Base-by-base conservation (phyloP, 805 yeast species). In the Zygoascus ofunaensis region DNA sequence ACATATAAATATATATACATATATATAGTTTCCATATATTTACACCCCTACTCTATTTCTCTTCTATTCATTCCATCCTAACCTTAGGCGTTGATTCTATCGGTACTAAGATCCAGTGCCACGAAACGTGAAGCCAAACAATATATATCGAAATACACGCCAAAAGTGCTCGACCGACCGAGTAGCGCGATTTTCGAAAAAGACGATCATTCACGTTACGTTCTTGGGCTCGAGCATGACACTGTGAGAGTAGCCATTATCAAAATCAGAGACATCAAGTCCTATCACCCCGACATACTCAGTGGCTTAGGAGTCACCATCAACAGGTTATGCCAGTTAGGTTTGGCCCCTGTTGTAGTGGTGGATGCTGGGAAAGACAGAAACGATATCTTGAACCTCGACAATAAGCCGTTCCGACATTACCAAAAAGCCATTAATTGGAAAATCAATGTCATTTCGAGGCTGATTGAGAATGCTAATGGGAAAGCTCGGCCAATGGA, bases 71-170 rank as follows among this genome's bases (percentile, higher is more conserved):
- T 26, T 26, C 30, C n/a, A 12, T 26, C 12, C 30, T 41, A 34
- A 41, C 43, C 15, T 39, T 20, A 19, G 47, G 50, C 50, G 22
- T 66, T 90, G 41, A 80, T 90, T n/a, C 66, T 87, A 15, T 80
- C 96, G 1, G 87, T 90, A 20, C 69, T 90, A 46, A 81, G 81
- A 55, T 80, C 95, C 1, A 85, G 97, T 3, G 94, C 97, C 4
- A 90, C 97, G 1, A 89, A 87, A 60, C 70, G 98, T 48, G 97
- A 90, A 58, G 95, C 95, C 4, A 73, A 77, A 50, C 82, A 81
- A 51, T 90, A 89, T 58, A 64, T 90, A 39, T 68, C 76, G 30
- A 84, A 81, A 57, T 90, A 89, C 58, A 42, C 15, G 22, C 39
- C 15, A 18, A 32, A 18, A n/a, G 34, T 20, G n/a, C 21, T 37